These are phyloP conservation scores for Tetradesmus obliquus DNA, from an alignment of 139 green algal species.

Conservation along the genomic window DNA sequence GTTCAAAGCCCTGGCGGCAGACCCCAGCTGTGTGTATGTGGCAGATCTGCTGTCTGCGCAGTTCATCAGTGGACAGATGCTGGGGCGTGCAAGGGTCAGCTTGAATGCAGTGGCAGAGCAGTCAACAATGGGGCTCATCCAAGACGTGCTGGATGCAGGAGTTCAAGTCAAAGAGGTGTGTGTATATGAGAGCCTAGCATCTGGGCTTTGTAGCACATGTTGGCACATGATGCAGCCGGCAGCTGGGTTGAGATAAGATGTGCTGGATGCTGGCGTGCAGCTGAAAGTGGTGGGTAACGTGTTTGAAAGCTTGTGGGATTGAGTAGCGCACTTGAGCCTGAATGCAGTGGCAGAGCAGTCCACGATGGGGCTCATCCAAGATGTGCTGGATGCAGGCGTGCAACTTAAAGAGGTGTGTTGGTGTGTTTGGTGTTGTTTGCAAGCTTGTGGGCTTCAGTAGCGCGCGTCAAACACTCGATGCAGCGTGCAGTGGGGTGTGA, in stretches of 20 bases:
- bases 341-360: constrained; percentile 80
- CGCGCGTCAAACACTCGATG: background rate
- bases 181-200: background rate
- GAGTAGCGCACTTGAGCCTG: constrained; percentile 46
- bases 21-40: constrained; percentile 63
- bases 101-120: constrained; percentile 83
- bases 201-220: background rate
- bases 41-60: constrained; percentile 77
- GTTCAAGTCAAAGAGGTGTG: constrained; percentile 72
- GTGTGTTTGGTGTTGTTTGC: background rate
- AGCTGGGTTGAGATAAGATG: background rate
- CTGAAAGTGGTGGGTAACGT: background rate
- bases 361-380: constrained; percentile 74
- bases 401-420: constrained; percentile 67
- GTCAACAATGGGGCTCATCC: constrained; percentile 76
- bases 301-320: background rate
- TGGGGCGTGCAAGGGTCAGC: constrained; percentile 55
- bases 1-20: constrained; percentile 57
- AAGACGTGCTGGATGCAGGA: constrained; percentile 67
- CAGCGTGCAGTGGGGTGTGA: no score
- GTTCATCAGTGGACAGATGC: constrained; percentile 82
- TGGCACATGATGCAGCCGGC: background rate
- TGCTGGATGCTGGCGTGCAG: constrained; percentile 71
- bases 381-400: constrained; percentile 68
- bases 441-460: background rate